These are phyloP conservation scores for Naegleria lovaniensis DNA, from an alignment of 208 protist species.

Conservation along the genomic window DNA sequence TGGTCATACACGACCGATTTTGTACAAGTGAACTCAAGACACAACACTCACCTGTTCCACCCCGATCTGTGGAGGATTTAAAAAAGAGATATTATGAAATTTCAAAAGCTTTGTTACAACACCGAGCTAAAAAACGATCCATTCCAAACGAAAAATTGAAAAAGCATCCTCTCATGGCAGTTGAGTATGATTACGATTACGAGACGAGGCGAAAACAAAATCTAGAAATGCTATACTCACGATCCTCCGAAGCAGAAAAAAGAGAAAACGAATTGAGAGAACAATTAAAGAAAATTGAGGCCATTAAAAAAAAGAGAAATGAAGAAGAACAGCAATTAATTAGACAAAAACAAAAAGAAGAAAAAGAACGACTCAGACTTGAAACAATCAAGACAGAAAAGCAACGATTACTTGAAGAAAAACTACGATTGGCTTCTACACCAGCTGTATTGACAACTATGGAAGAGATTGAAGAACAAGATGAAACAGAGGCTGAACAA, in stretches of 20 bases:
- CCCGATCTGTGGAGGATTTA: neutral
- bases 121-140: neutral
- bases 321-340: neutral
- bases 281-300: conserved; percentile 8
- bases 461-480: neutral
- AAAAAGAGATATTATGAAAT: conserved; percentile 2
- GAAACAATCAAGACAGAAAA: neutral
- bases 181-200: conserved; percentile 6
- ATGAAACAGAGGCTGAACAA: neutral
- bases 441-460: neutral
- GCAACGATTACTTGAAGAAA: neutral
- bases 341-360: neutral
- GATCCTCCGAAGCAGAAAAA: neutral
- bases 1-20: neutral
- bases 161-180: neutral
- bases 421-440: neutral
- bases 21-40: neutral
- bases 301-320: conserved; percentile 15
- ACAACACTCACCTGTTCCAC: neutral
- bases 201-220: neutral
- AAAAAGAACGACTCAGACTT: neutral
- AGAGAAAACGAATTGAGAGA: conserved; percentile 8
- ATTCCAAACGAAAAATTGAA: neutral
- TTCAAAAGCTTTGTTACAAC: neutral
- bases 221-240: neutral